Base-by-base conservation (phyloP, 1,284 basidiomycete species). In the Neonothopanus nambi region DNA sequence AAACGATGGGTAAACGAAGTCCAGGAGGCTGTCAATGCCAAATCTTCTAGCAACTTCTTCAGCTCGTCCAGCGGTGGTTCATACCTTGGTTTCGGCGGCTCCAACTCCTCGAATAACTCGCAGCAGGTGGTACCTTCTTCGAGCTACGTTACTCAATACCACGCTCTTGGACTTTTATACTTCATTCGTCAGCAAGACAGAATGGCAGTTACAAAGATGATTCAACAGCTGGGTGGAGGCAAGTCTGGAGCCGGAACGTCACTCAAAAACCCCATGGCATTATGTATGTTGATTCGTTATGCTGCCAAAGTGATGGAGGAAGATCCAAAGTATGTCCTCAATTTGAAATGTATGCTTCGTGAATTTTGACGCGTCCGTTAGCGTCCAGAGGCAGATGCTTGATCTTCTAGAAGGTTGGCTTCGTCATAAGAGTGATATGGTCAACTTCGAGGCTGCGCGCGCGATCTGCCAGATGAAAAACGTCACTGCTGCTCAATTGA, bases 401-500 rank as follows among this genome's bases (percentile, higher is more conserved):
- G 96, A 98, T 63, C 82, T 98, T 43, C 80, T 99, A 49, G 97
- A 99, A 69, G 89, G 91, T 39, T 96, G 95, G 86, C 78, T 99
- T 56, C 86, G 95, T 57, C 97, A 99, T 75, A 99, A 99, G 80
- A 96, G 94, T 67, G 97, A 99, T 71, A 99, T 98, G 97, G 97
- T 99, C 69, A 99, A 98, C 75, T 93, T 96, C 63, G 97, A 99
- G 71, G 97, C 96, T 26, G 97, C 97, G 5, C 87, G 96, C 49
- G 95, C 89, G 17, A 96, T 99, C 59, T 98, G 95, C 69, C 95
- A 98, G 70, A 93, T 98, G 89, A 90, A 86, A 69, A 85, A 87
- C 61, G 87, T 95, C 23, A 81, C 86, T 23, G 67, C 86, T 12
- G 71, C 82, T 20, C 93, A 98, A 63, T 77, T 99, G 51, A 86